A percentile compares a stretch with the other conserved stretches of the same genome.
Evolutionary conservation across 139 green algal genomes (phyloP).

Genomic region (Volvox africanus): DNA sequence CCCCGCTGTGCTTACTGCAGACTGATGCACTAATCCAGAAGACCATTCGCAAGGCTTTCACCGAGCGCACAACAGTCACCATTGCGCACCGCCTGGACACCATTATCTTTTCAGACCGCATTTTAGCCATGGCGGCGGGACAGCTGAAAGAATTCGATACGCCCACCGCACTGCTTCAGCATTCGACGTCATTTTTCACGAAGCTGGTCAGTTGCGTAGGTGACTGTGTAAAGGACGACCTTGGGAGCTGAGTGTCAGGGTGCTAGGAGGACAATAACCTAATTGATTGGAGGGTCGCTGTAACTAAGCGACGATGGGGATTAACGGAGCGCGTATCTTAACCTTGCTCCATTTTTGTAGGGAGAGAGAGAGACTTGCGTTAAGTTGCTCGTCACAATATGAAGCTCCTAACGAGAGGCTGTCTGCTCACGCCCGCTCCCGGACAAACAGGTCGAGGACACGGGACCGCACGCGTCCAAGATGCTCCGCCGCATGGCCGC

Average conservation of each 20-base stretch:
- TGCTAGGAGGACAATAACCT: too few species aligned
- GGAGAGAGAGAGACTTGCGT: too few species aligned
- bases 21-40: constrained; percentile 69
- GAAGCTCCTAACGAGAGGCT: too few species aligned
- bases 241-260: too few species aligned
- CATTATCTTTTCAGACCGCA: constrained; percentile 70
- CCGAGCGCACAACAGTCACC: constrained; percentile 65
- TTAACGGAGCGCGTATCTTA: background rate
- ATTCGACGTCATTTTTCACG: constrained; percentile 57
- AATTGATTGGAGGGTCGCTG: background rate
- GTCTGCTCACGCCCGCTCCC: too few species aligned
- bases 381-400: too few species aligned
- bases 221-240: too few species aligned
- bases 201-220: constrained; percentile 45
- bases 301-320: too few species aligned
- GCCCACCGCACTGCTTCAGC: constrained; percentile 53
- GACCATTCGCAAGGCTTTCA: constrained; percentile 69
- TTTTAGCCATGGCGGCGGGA: constrained; percentile 65
- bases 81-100: constrained; percentile 76
- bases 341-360: background rate
- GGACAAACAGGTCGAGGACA: constrained; percentile 56
- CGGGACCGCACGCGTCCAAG: constrained; percentile 50
- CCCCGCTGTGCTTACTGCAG: background rate
- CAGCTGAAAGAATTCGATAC: constrained; percentile 55
- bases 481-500: constrained; percentile 62